Evolutionary conservation across 2,329 filamentous ascomycete species (phyloP).

Genomic region (Cladosporium phlei): DNA sequence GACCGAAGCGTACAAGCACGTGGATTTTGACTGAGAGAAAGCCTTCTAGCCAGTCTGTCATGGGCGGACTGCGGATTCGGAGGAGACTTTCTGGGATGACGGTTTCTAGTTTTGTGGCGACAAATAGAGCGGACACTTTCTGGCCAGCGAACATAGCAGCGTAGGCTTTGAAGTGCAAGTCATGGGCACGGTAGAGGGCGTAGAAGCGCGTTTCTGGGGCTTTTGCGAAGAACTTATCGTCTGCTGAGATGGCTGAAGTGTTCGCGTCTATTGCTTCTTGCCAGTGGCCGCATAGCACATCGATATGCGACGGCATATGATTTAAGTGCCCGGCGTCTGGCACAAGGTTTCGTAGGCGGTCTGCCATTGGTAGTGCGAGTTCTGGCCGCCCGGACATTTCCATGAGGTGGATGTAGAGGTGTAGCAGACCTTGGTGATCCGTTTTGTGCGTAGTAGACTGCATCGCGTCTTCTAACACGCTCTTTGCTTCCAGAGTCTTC

Average conservation of each 20-base stretch:
- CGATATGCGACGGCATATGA: conserved; percentile 75
- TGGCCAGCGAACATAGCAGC: conserved; percentile 72
- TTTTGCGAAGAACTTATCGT: conserved; percentile 59
- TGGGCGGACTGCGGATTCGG: conserved; percentile 60
- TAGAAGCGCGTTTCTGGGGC: conserved; percentile 67
- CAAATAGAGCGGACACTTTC: conserved; percentile 57
- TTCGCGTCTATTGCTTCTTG: conserved; percentile 62
- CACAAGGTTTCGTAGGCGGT: conserved; percentile 59
- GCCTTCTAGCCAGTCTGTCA: conserved; percentile 74
- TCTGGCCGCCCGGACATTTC: conserved; percentile 70
- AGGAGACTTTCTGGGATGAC: conserved; percentile 62
- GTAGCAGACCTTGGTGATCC: conserved; percentile 64
- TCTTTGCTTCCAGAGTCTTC: conserved; percentile 55
- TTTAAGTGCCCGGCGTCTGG: conserved; percentile 67
- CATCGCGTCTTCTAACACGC: conserved; percentile 56
- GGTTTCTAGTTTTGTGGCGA: conserved; percentile 54
- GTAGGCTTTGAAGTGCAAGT: conserved; percentile 72
- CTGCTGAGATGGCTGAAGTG: conserved; percentile 59
- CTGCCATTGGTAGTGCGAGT: conserved; percentile 55
- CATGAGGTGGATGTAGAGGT: conserved; percentile 73
- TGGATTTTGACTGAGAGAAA: conserved; percentile 65
- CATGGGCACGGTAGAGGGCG: conserved; percentile 67
- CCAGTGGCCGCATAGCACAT: conserved; percentile 70
- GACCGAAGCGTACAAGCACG: conserved; percentile 67
- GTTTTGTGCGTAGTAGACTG: conserved; percentile 43